Evolutionary conservation across 139 green algal genomes (phyloP), one percentile per base, ranked within the genome.

Genomic region (Micractinium conductrix): DNA sequence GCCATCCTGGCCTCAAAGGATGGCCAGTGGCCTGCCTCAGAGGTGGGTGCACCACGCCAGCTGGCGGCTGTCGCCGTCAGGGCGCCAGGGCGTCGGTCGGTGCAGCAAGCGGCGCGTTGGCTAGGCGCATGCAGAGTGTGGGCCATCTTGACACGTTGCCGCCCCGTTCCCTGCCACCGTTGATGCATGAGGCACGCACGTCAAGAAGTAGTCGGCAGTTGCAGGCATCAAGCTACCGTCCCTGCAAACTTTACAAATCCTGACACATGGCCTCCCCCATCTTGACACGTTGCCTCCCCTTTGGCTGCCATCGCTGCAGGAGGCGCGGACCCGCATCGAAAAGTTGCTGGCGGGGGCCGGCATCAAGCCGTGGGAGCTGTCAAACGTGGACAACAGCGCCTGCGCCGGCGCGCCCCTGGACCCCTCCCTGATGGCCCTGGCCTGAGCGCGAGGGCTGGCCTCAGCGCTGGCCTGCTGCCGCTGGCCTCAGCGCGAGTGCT

Each of bases 311-410:
- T 14, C 30, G 9, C 43, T 17, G 37, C 74, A 82, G 76, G 76
- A 55, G 28, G 76, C 76, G 21, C 53, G 8, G 38, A 24, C 14
- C 24, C 75, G 80, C 22, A 89, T 91, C 22, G 58, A 87, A 38
- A n/a, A 22, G 37, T 42, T 55, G 7, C 70, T 90, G 33, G 80
- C 84, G 37, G 40, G n/a, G 22, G 79, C 85, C 14, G 94, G 94
- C 48, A 97, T 98, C 73, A 92, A 97, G 88, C 76, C 83, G 12
- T 98, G 96, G 96, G 96, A 98, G 91, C 85, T 98, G 65, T 93
- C 74, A 63, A 88, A 50, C 7, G 95, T 98, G 40, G 90, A 96
- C 86, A 96, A 98, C 85, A 89, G 40, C 40, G 30, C 40, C 19
- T 95, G 93, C 68, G 80, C 16, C 0, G 87, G 74, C 0, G 89